phyloP scores from a whole-genome alignment of 345 rosid species.

The Euphorbia tirucalli region DNA sequence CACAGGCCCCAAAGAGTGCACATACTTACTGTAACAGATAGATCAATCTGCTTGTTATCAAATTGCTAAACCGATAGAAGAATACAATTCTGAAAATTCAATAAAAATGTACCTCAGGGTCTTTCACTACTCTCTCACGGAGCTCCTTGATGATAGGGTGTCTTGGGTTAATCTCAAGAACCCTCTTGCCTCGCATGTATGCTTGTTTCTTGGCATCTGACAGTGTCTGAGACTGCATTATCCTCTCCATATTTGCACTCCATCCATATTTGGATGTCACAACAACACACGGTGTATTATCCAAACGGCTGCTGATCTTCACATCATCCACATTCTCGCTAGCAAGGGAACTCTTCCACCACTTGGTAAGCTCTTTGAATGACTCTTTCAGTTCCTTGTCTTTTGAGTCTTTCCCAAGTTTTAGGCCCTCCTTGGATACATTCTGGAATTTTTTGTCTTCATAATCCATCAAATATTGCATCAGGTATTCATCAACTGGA shows the following conservation, averaged over 20 bases:
- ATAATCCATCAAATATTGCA: conserved; percentile 98
- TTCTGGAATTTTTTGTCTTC: conserved; percentile 92
- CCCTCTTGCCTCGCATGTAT: conserved; percentile 92
- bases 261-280: conserved; percentile 94
- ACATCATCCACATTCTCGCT: conserved; percentile 89
- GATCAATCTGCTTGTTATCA: too few relatives aligned
- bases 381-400: conserved; percentile 86
- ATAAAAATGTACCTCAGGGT: conserved; percentile 64
- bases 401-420: conserved; percentile 74
- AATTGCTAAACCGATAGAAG: background rate
- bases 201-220: conserved; percentile 88
- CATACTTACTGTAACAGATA: too few relatives aligned
- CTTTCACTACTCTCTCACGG: conserved; percentile 68
- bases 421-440: conserved; percentile 90
- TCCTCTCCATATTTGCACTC: conserved; percentile 99
- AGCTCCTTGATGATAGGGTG: conserved; percentile 97
- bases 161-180: conserved; percentile 91
- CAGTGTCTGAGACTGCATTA: conserved; percentile 96
- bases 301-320: conserved; percentile 86
- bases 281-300: conserved; percentile 88
- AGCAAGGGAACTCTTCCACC: conserved; percentile 84
- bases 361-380: conserved; percentile 87
- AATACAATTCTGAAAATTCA: too few relatives aligned
- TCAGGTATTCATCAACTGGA: conserved; percentile 94
- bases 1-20: too few relatives aligned